phyloP scores from a whole-genome alignment of 768 basidiomycete genomes.

The Paxillus ammoniavirescens region DNA sequence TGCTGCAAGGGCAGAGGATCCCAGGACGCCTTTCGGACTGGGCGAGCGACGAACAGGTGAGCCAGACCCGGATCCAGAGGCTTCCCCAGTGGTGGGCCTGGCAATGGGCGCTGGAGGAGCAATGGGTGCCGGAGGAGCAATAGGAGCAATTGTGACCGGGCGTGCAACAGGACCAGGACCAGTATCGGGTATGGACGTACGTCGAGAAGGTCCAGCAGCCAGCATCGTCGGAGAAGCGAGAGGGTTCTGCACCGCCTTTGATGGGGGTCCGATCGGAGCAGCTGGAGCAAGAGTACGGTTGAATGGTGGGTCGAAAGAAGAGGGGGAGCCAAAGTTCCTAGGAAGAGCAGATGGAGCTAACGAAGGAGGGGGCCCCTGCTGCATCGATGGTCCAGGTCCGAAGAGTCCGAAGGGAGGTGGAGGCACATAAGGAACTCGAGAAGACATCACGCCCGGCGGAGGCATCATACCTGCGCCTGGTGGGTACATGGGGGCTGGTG shows the following conservation, averaged over 20 bases:
- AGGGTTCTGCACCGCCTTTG: conserved; percentile 34
- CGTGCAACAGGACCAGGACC: conserved; percentile 63
- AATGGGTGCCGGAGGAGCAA: conserved; percentile 57
- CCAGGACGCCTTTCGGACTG: conserved; percentile 65
- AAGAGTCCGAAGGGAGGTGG: conserved; percentile 53
- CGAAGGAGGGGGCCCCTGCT: conserved; percentile 41
- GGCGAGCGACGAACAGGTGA: conserved; percentile 53
- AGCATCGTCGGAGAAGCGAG: conserved; percentile 39
- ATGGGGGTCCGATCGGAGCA: conserved; percentile 58
- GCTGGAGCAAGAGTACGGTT: conserved; percentile 41
- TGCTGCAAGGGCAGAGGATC: conserved; percentile 74
- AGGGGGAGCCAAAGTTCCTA: conserved; percentile 48
- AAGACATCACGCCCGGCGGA: conserved; percentile 46
- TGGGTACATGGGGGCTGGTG: conserved; percentile 49
- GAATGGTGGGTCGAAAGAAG: conserved; percentile 52
- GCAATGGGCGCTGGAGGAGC: conserved; percentile 73
- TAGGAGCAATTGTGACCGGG: conserved; percentile 29
- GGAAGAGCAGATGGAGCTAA: conserved; percentile 56
- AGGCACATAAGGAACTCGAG: conserved; percentile 51
- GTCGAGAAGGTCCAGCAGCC: conserved; percentile 48
- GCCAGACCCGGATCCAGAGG: conserved; percentile 55
- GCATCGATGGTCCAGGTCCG: conserved; percentile 43
- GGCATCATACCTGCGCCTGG: conserved; percentile 42
- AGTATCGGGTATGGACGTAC: conserved; percentile 41
- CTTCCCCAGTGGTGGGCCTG: conserved; percentile 35